Base-by-base conservation (phyloP, 202 grass and related monocot genomes). In the Bolboschoenoplectus hybrid region DNA sequence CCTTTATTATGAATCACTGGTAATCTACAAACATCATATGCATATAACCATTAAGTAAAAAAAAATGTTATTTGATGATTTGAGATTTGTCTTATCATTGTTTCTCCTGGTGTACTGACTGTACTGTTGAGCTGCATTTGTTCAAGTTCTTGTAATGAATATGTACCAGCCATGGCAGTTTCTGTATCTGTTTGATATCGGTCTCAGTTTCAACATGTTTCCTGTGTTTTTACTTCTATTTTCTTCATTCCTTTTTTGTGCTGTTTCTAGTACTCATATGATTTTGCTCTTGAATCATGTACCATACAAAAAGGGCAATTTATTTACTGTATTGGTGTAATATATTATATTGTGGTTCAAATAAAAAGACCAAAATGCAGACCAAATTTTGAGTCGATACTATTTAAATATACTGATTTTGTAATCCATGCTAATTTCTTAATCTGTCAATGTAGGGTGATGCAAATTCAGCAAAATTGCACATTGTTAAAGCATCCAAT, bases 1-100 rank as follows among this genome's bases (percentile, higher is more conserved):
- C 50, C 91, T 98, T 70, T 94, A 94, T 81, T 86, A 95, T 56
- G 93, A 98, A 89, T 94, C 93, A 79, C 86, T 92, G 96, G 96
- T 98, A 76, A 36, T 74, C 57, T 49, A 87, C 51, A 68, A 81
- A 64, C 63, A 69, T 35, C 50, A 56, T 36, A 17, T 78, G 32
- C 51, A 56, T 55, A 36, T n/a, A 60, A 60, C 53, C 56, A 60
- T n/a, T 60, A 70, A 17, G 13, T 17, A 17, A 70, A 74, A 74
- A 3, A 26, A 74, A 12, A 45, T 67, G 44, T 49, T 47, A 32
- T 43, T 11, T 26, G 46, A n/a, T 52, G 7, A 75, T 73, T 47
- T 20, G 26, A 1, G 1, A 5, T 60, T 2, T 53, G 9, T 19
- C 56, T 60, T 56, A 81, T 66, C 19, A 62, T 74, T 53, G 58